Evolutionary conservation across 1,284 basidiomycete species (phyloP).

Genomic region (Bondarzewia mesenterica): DNA sequence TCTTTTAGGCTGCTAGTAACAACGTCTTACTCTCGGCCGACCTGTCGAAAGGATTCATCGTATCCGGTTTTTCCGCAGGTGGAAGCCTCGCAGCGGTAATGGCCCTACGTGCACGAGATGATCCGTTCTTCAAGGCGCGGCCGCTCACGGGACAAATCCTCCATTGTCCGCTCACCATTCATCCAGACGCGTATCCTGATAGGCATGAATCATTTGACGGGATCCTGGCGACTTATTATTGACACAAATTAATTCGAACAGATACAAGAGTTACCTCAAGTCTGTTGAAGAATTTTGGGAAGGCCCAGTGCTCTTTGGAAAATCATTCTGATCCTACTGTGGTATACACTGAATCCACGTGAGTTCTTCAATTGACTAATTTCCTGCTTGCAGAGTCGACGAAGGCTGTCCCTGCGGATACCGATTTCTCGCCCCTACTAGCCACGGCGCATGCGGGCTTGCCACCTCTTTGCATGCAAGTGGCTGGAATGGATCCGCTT

Average conservation of each 20-base stretch:
- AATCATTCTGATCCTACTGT: no score
- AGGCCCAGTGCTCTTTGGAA: no score
- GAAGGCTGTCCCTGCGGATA: neutral
- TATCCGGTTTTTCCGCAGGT: constrained; percentile 15
- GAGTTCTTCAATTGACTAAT: neutral
- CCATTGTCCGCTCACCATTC: constrained; percentile 8
- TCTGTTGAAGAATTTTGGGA: no score
- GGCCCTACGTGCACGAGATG: constrained; percentile 9
- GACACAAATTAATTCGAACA: no score
- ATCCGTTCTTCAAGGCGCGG: no score
- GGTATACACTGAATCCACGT: no score
- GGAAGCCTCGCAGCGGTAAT: constrained; percentile 13
- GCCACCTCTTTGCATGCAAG: neutral
- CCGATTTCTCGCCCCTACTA: neutral
- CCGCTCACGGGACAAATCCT: constrained; percentile 15
- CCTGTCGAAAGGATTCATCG: constrained; percentile 13
- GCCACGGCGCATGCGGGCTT: neutral
- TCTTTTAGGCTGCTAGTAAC: constrained; percentile 11
- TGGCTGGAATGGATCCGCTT: neutral
- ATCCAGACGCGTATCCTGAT: constrained; percentile 5
- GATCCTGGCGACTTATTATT: no score
- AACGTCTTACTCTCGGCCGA: constrained; percentile 5
- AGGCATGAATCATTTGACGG: no score
- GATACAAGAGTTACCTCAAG: no score
- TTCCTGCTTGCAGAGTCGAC: neutral